Base-by-base conservation (phyloP, 345 rosid species). In the Gossypium bickii region DNA sequence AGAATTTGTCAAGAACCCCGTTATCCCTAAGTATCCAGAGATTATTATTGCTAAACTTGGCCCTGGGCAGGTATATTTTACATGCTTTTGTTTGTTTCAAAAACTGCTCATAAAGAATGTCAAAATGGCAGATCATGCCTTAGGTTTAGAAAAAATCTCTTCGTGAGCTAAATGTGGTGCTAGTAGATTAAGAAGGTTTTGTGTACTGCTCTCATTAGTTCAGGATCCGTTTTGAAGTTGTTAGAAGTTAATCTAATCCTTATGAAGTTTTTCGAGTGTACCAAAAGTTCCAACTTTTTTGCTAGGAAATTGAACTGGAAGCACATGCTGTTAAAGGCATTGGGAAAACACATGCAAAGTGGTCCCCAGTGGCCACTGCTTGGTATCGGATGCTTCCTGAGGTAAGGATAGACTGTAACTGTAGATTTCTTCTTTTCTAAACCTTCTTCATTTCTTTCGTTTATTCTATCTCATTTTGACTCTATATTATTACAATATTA, bases 381-480 rank as follows among this genome's bases (percentile, higher is more conserved):
- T 95, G 97, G 98, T 95, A 93, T 78, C 86, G 94, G 77, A 90
- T 95, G 99, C 94, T 89, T 84, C 97, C 99, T 41, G 96, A 95
- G 96, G 98, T 90, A 76, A 69, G 80, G 24, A 56, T 6, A 57
- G 52, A 44, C 78, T 4, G 71, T 77, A 49, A 15, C 45, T 12
- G 11, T 58, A 41, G 70, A 65, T 72, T 51, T 49, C 7, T 71
- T 29, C 70, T 57, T 22, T 15, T 25, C 12, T 43, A 24, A 22
- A 44, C n/a, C 41, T 59, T 59, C 52, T 17, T 29, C 13, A 0
- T 53, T 55, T 47, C 29, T 18, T 67, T 45, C 55, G 34, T 44
- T 12, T 67, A 16, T n/a, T 65, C 8, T 65, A 64, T 9, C 12
- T 25, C 7, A 8, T 49, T 68, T 49, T 22, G 18, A 47, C 9